A percentile compares a stretch with the other conserved stretches of the same genome.
These are phyloP conservation scores for Chalara sp. DNA, from an alignment of 2,329 filamentous ascomycete species.

Conservation along the genomic window DNA sequence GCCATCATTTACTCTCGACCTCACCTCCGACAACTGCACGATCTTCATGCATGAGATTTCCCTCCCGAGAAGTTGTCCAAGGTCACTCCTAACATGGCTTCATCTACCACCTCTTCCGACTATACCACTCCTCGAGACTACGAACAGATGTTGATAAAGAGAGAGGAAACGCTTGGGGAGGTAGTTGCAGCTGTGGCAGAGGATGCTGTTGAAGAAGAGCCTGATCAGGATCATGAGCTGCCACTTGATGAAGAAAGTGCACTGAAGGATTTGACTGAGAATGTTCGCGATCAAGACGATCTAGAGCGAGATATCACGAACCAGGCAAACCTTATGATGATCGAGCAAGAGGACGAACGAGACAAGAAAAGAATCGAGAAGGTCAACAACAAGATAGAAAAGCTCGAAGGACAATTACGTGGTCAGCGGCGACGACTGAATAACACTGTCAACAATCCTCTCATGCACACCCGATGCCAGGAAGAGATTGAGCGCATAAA, in stretches of 20 bases:
- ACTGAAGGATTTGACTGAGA: conserved; percentile 54
- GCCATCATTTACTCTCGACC: too few relatives aligned
- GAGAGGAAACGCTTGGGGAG: conserved; percentile 18
- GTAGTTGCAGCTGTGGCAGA: conserved; percentile 15
- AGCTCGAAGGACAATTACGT: conserved; percentile 59
- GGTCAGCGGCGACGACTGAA: conserved; percentile 49
- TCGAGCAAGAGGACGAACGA: conserved; percentile 55
- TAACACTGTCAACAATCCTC: conserved; percentile 43
- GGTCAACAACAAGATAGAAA: conserved; percentile 45
- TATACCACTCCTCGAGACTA: too few relatives aligned
- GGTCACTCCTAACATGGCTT: too few relatives aligned
- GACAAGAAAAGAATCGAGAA: conserved; percentile 58
- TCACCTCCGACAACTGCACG: too few relatives aligned
- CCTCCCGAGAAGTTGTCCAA: too few relatives aligned
- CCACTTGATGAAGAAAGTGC: conserved; percentile 24
- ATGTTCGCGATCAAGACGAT: conserved; percentile 80
- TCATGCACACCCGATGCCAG: conserved; percentile 37
- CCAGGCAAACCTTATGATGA: conserved; percentile 52
- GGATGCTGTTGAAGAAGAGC: conserved; percentile 9
- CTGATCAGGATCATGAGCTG: conserved; percentile 1
- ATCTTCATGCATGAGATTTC: too few relatives aligned
- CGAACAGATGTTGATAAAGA: conserved; percentile 1
- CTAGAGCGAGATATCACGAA: conserved; percentile 77
- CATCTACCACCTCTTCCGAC: too few relatives aligned
- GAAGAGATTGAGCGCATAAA: conserved; percentile 27